Evolutionary conservation across 306 rosid genomes (phyloP).

Genomic region (Amphicarpaea edgeworthii): DNA sequence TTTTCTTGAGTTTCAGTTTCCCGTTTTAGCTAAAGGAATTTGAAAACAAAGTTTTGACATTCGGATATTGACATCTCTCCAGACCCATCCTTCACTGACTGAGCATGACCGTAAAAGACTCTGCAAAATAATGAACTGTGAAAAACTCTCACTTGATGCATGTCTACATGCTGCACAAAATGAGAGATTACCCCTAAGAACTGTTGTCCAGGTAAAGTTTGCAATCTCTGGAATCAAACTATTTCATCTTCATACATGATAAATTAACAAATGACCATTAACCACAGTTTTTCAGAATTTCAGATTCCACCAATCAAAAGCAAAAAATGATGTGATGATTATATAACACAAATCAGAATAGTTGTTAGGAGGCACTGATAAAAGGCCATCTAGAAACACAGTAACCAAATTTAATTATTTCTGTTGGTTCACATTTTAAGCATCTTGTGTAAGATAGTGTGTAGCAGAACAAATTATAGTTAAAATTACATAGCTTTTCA

Average conservation of each 20-base stretch:
- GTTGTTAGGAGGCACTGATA: too few species aligned
- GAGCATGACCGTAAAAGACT: constrained; percentile 90
- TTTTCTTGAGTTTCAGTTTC: constrained; percentile 37
- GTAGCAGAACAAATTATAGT: neutral
- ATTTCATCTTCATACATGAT: constrained; percentile 34
- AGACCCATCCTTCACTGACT: constrained; percentile 78
- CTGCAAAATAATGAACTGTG: constrained; percentile 85
- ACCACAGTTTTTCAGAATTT: constrained; percentile 21
- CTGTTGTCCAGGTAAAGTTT: constrained; percentile 77
- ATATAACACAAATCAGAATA: constrained; percentile 2
- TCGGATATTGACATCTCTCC: constrained; percentile 42
- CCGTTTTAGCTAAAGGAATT: constrained; percentile 3
- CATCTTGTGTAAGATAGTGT: constrained; percentile 12
- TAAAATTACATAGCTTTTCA: constrained; percentile 11
- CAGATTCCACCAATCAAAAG: constrained; percentile 1
- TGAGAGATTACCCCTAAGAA: constrained; percentile 91
- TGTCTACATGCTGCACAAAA: constrained; percentile 94
- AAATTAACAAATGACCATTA: constrained; percentile 6
- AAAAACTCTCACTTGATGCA: constrained; percentile 93
- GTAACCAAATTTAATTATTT: too few species aligned
- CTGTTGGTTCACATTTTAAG: constrained; percentile 13
- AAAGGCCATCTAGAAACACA: too few species aligned
- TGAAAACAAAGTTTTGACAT: constrained; percentile 38
- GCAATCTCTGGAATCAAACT: constrained; percentile 31
- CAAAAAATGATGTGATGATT: neutral